Conservation (phyloP, 148 eudicot species). For the Agrostemma githago region DNA sequence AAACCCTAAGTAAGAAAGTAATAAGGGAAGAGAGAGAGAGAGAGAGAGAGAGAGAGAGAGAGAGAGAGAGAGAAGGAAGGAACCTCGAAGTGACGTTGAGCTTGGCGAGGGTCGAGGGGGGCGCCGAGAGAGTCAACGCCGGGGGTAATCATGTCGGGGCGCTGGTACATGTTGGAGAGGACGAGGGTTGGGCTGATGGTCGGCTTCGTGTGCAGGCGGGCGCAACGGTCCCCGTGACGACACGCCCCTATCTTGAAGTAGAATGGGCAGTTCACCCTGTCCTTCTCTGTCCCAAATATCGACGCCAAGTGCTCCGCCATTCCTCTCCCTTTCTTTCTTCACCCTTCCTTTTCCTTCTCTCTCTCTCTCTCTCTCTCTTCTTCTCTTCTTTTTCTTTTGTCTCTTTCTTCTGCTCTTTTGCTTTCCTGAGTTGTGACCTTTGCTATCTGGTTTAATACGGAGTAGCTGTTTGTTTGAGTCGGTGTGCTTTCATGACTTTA, state of each 20-base stretch:
- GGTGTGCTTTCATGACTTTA: too few relatives aligned
- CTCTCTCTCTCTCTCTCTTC: background rate
- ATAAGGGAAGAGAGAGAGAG: background rate
- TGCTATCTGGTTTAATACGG: too few relatives aligned
- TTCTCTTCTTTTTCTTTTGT: background rate
- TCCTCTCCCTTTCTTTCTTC: background rate
- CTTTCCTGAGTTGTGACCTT: too few relatives aligned
- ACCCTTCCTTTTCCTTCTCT: background rate
- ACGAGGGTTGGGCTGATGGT: constrained; percentile 65
- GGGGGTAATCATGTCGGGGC: constrained; percentile 81
- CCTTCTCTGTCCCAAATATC: constrained; percentile 86
- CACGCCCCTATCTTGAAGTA: constrained; percentile 95
- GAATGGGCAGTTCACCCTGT: constrained; percentile 83
- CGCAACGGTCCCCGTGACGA: constrained; percentile 76
- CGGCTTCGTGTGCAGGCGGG: constrained; percentile 77
- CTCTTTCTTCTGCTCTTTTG: too few relatives aligned
- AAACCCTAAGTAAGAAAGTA: too few relatives aligned
- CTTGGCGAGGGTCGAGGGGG: constrained; percentile 64
- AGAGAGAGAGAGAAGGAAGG: too few relatives aligned
- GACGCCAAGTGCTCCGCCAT: constrained; percentile 91
- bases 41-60: background rate
- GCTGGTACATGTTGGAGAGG: constrained; percentile 80
- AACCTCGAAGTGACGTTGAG: constrained; percentile 80
- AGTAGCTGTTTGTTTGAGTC: too few relatives aligned
- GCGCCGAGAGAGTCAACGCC: constrained; percentile 81